phyloP scores from a whole-genome alignment of 805 yeast genomes.

The Wickerhamomyces alni region DNA sequence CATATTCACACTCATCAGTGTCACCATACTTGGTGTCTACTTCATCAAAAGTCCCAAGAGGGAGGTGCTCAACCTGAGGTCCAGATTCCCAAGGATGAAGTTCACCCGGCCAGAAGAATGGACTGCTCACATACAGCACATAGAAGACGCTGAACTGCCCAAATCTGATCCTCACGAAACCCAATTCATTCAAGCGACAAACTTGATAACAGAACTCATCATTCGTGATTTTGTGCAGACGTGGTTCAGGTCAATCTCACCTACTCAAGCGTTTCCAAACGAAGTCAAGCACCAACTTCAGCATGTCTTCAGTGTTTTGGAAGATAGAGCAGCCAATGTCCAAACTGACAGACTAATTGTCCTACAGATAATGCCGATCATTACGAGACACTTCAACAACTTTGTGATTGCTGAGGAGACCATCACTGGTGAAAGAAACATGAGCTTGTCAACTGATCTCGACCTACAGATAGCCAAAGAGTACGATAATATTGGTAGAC shows the following conservation, averaged over 20 bases:
- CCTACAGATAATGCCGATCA: conserved; percentile 51
- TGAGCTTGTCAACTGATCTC: conserved; percentile 29
- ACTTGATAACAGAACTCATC: conserved; percentile 39
- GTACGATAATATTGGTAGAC: conserved; percentile 29
- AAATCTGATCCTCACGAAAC: too few relatives aligned
- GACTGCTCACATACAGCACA: conserved; percentile 18
- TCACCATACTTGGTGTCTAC: not conserved
- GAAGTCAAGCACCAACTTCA: conserved; percentile 39
- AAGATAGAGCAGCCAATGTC: conserved; percentile 32
- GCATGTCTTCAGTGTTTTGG: conserved; percentile 34
- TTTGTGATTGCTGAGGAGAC: conserved; percentile 38
- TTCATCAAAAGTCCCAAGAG: conserved; percentile 6
- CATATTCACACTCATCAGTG: not conserved
- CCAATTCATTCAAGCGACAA: conserved; percentile 35
- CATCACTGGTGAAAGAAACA: conserved; percentile 21
- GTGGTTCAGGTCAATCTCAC: conserved; percentile 50
- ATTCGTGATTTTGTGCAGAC: conserved; percentile 45
- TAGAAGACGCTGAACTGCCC: conserved; percentile 9
- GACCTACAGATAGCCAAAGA: conserved; percentile 37
- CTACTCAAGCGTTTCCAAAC: conserved; percentile 31
- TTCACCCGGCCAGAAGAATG: conserved; percentile 27
- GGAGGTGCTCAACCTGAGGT: conserved; percentile 1
- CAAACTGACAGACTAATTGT: conserved; percentile 57
- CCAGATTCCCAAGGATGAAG: conserved; percentile 17
- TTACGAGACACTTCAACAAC: conserved; percentile 56